Evolutionary conservation across 1,139 yeast genomes (phyloP).

Genomic region (Trichomonascaceae sp.): DNA sequence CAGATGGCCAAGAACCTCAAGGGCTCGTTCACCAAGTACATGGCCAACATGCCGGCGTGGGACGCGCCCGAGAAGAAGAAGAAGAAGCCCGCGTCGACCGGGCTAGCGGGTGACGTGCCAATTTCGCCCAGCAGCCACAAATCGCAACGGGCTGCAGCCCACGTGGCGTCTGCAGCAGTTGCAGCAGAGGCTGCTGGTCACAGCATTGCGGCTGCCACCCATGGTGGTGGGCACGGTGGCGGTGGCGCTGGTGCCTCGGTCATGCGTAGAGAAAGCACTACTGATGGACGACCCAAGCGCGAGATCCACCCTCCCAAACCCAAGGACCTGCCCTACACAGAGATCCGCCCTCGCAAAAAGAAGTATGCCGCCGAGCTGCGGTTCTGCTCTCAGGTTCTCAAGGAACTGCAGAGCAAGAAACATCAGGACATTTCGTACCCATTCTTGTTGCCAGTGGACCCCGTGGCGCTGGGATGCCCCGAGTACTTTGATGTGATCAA

Average conservation of each 20-base stretch:
- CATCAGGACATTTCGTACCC: slow-evolving; percentile 81
- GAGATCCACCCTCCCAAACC: slow-evolving; percentile 95
- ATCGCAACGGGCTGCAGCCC: slow-evolving; percentile 17
- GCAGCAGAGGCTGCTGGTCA: slow-evolving; percentile 2
- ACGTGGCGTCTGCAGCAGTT: slow-evolving; percentile 13
- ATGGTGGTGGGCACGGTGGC: slow-evolving; percentile 2
- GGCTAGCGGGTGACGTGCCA: slow-evolving; percentile 7
- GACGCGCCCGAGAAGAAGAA: slow-evolving; percentile 30
- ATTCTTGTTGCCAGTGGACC: slow-evolving; percentile 87
- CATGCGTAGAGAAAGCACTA: slow-evolving; percentile 51
- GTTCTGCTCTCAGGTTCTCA: slow-evolving; percentile 70
- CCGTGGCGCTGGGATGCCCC: slow-evolving; percentile 87
- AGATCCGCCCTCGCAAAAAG: slow-evolving; percentile 76
- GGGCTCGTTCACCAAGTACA: slow-evolving; percentile 86
- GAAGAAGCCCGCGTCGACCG: slow-evolving; percentile 15
- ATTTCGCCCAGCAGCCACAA: slow-evolving; percentile 18
- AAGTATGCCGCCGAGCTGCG: slow-evolving; percentile 82
- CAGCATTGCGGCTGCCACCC: slow-evolving; percentile 5
- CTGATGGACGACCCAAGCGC: slow-evolving; percentile 74
- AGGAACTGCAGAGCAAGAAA: slow-evolving; percentile 73
- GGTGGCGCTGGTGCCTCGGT: slow-evolving; percentile 3
- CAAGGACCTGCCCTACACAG: slow-evolving; percentile 74
- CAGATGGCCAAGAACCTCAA: slow-evolving; percentile 85
- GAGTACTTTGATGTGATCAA: slow-evolving; percentile 74
- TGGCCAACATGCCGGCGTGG: slow-evolving; percentile 80